phyloP scores from a whole-genome alignment of 148 eudicot genomes.

The Camellia granthamiana region DNA sequence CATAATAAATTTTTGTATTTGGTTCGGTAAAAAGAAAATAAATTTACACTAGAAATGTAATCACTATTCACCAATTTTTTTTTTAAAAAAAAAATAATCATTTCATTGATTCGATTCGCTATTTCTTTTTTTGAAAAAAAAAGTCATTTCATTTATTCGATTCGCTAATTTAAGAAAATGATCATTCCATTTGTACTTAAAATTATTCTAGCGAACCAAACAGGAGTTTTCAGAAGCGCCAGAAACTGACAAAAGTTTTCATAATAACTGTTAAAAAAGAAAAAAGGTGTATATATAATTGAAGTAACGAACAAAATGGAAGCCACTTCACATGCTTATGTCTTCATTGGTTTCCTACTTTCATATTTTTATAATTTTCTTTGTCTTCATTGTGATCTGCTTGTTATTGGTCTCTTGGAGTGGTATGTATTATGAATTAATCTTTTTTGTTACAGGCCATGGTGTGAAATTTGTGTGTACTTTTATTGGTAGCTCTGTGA shows the following conservation, averaged over 20 bases:
- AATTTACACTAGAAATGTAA: no score
- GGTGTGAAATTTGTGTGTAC: constrained; percentile 4
- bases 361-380: constrained; percentile 10
- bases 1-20: no score
- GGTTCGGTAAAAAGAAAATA: no score
- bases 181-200: no score
- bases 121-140: no score
- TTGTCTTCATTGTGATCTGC: constrained; percentile 26
- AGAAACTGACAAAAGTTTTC: constrained; percentile 17
- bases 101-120: no score
- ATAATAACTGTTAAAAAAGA: not conserved
- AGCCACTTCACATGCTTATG: constrained; percentile 38
- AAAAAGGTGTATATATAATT: not conserved
- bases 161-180: no score
- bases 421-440: constrained; percentile 18
- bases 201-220: no score
- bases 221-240: constrained; percentile 16
- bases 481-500: constrained; percentile 13
- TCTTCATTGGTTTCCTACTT: constrained; percentile 14
- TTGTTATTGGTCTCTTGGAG: constrained; percentile 10
- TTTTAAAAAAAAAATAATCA: no score
- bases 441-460: constrained; percentile 25
- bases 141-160: no score
- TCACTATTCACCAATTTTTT: no score
- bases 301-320: not conserved